A percentile compares a stretch with the other conserved stretches of the same genome.
Evolutionary conservation across 2,329 filamentous ascomycete genomes (phyloP).

Genomic region (Talaromyces marneffei): DNA sequence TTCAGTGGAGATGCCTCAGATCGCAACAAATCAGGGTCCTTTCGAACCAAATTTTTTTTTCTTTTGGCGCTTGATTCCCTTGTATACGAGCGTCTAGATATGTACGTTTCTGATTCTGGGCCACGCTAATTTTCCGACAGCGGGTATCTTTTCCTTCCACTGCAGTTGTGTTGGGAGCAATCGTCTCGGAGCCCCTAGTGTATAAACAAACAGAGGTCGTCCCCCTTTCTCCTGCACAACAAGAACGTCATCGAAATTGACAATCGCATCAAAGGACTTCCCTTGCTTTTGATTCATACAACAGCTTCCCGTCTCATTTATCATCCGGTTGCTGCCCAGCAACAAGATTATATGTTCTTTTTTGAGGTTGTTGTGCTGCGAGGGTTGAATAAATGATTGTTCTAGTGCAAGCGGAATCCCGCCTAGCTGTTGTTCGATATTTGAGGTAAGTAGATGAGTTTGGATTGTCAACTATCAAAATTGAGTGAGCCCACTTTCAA

Average conservation of each 20-base stretch:
- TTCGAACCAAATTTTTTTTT: background rate
- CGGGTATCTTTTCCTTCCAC: background rate
- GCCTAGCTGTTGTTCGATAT: background rate
- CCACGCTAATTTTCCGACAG: conserved; percentile 7
- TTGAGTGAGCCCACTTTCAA: background rate
- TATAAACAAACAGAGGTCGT: background rate
- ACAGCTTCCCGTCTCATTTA: conserved; percentile 2
- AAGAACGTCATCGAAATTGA: background rate
- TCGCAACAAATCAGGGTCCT: background rate
- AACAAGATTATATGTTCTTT: conserved; percentile 2
- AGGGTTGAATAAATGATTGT: conserved; percentile 1
- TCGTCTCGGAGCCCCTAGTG: conserved; percentile 3
- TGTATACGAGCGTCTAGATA: background rate
- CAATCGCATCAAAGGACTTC: background rate
- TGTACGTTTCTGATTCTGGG: background rate
- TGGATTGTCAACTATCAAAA: background rate
- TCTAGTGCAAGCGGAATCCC: background rate
- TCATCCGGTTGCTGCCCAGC: conserved; percentile 7
- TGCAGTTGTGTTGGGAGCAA: background rate
- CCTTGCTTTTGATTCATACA: conserved; percentile 10
- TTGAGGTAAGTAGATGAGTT: background rate
- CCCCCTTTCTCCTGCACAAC: conserved; percentile 11
- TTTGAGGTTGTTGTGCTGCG: background rate
- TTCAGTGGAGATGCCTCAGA: background rate
- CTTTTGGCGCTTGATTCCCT: background rate